Base-by-base conservation (phyloP, 257 asterid species). In the Thymus mandschuricus region DNA sequence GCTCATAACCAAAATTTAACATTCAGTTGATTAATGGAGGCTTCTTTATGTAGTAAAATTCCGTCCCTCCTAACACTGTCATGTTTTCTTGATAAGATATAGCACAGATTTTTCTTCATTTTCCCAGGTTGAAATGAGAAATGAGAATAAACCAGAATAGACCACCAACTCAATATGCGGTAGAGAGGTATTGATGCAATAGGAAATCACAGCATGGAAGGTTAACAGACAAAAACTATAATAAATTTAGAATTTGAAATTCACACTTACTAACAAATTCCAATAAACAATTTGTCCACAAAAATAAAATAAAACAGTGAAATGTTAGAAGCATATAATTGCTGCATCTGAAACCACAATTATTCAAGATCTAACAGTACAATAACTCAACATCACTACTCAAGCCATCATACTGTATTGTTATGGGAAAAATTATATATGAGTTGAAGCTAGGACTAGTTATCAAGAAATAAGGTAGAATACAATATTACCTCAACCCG, bases 401-500 rank as follows among this genome's bases (percentile, higher is more conserved):
- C 72, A 70, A 29, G 29, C 57, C 5, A 60, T 10, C 30, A 67
- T 28, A 1, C 57, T 64, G 13, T 34, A 61, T 11, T 35, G 46
- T 51, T 28, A 45, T 46, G 30, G 58, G 60, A 46, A 68, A 54
- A 46, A 21, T 7, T 28, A 44, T 30, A 15, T 55, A 60, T n/a
- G 56, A 29, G 54, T 35, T 6, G 51, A 45, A 54, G 57, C 21
- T n/a, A 66, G 44, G 46, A 72, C 59, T 44, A 30, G 76, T 60
- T 49, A 68, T 31, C 48, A 38, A 28, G 64, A 71, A 48, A 59
- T 48, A 60, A 7, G 43, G 30, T 54, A 49, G 33, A 66, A 29
- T 57, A 27, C 72, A 44, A 41, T 8, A 40, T 3, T 33, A 95
- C 99, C 99, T 92, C 98, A 48, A 90, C 99, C 60, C 99, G 98